Conservation (phyloP, 2,329 filamentous ascomycete genomes). For the Elsinoe arachidis region DNA sequence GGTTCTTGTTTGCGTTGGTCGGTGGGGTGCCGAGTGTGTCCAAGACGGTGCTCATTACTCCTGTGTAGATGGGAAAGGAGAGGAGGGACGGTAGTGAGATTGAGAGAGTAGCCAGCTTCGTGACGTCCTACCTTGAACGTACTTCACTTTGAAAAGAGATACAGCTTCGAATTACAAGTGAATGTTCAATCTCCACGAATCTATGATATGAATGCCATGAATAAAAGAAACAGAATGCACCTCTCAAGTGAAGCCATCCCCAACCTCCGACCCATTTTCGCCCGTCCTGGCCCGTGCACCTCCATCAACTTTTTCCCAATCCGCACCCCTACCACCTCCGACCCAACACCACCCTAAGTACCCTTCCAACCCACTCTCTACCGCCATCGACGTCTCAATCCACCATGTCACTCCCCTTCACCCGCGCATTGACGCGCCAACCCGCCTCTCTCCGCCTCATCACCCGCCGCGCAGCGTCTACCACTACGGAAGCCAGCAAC, state of each 20-base stretch:
- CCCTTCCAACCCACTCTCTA: background rate
- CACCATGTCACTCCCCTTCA: slow-evolving; percentile 40
- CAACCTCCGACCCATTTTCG: slow-evolving; percentile 12
- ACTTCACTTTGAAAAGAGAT: too few relatives aligned
- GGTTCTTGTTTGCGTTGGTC: slow-evolving; percentile 44
- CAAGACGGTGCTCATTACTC: slow-evolving; percentile 31
- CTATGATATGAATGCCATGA: background rate
- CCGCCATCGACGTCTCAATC: background rate
- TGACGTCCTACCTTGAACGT: too few relatives aligned
- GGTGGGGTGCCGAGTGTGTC: slow-evolving; percentile 41
- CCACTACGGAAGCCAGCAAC: slow-evolving; percentile 38
- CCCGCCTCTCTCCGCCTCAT: slow-evolving; percentile 35
- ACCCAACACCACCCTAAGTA: slow-evolving; percentile 12
- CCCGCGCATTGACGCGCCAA: slow-evolving; percentile 38
- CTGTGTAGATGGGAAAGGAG: background rate
- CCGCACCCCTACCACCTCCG: background rate
- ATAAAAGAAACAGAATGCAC: background rate
- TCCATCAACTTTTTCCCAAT: slow-evolving; percentile 13
- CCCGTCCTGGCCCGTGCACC: slow-evolving; percentile 6
- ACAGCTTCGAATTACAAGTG: too few relatives aligned
- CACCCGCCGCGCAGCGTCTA: slow-evolving; percentile 40
- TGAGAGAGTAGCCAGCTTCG: too few relatives aligned
- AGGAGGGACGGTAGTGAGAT: background rate
- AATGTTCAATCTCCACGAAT: too few relatives aligned
- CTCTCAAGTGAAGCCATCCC: background rate